Conservation (phyloP, 2,329 filamentous ascomycete genomes). For the Aspergillus aculeatinus region DNA sequence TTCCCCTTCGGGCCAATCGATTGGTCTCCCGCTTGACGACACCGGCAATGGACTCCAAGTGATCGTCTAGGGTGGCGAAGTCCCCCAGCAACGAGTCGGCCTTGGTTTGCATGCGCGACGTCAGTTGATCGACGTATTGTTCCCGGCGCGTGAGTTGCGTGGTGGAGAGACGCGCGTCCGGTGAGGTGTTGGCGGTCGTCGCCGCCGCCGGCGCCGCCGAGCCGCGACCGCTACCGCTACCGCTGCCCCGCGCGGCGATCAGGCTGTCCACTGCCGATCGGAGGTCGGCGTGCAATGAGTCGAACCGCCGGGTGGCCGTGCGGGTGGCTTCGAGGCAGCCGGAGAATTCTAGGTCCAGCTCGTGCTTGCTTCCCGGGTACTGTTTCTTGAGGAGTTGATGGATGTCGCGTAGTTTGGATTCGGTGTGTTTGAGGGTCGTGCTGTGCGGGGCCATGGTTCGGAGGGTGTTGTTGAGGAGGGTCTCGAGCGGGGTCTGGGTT, state of each 20-base stretch:
- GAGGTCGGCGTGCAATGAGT: conserved; percentile 36
- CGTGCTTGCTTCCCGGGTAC: conserved; percentile 32
- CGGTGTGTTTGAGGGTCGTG: conserved; percentile 30
- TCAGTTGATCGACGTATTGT: conserved; percentile 35
- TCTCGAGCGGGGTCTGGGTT: conserved; percentile 27
- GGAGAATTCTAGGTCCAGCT: conserved; percentile 40
- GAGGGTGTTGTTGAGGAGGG: conserved; percentile 32
- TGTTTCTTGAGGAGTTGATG: conserved; percentile 27
- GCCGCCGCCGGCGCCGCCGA: neutral
- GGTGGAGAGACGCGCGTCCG: conserved; percentile 28
- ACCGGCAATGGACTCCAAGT: conserved; percentile 35
- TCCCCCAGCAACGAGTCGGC: conserved; percentile 30
- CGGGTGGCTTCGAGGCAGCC: conserved; percentile 34
- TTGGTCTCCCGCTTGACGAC: conserved; percentile 28
- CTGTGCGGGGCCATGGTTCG: conserved; percentile 27
- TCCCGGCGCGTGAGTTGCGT: conserved; percentile 30
- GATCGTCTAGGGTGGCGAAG: conserved; percentile 36
- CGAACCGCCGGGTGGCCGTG: conserved; percentile 34
- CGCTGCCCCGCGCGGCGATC: conserved; percentile 16
- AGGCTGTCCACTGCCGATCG: conserved; percentile 37
- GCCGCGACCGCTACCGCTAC: neutral
- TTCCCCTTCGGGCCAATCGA: neutral
- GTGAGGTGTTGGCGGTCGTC: conserved; percentile 13
- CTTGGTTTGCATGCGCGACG: conserved; percentile 33
- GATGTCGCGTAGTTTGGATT: conserved; percentile 29